Conservation (phyloP, 2,329 filamentous ascomycete genomes). For the Aaosphaeria arxii region DNA sequence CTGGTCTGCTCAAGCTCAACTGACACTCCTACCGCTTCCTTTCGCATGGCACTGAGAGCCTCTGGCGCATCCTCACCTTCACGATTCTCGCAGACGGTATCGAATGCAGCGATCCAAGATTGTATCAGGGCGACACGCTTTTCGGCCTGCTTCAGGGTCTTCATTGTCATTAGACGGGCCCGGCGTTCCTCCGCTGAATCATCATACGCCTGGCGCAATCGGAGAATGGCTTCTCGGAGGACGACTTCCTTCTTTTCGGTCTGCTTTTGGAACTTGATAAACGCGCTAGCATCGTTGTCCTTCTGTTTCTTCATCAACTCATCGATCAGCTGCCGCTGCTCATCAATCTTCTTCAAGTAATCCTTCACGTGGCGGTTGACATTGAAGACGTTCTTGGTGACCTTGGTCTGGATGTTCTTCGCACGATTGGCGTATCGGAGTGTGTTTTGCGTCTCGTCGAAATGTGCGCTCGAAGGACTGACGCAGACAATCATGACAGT, state of each 20-base stretch:
- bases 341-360: conserved; percentile 98
- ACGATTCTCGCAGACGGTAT: conserved; percentile 70
- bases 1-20: conserved; percentile 86
- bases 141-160: conserved; percentile 78
- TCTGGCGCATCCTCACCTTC: conserved; percentile 65
- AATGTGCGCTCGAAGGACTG: conserved; percentile 92
- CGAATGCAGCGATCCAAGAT: conserved; percentile 90
- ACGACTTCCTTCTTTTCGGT: conserved; percentile 77
- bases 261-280: conserved; percentile 87
- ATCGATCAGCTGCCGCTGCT: conserved; percentile 95
- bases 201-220: conserved; percentile 81
- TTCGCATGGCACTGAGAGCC: conserved; percentile 72
- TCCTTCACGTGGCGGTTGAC: conserved; percentile 99
- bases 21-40: conserved; percentile 83
- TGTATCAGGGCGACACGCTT: conserved; percentile 82
- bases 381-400: conserved; percentile 98
- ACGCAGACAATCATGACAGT: conserved; percentile 99
- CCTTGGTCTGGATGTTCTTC: conserved; percentile 99
- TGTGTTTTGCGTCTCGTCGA: conserved; percentile 97
- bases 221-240: conserved; percentile 72
- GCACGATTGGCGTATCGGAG: conserved; percentile 94
- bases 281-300: conserved; percentile 77
- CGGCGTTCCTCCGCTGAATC: conserved; percentile 73
- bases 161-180: conserved; percentile 76
- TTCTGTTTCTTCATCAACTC: conserved; percentile 92